Base-by-base conservation (phyloP, 2,329 filamentous ascomycete species). In the Colletotrichum graminicola region DNA sequence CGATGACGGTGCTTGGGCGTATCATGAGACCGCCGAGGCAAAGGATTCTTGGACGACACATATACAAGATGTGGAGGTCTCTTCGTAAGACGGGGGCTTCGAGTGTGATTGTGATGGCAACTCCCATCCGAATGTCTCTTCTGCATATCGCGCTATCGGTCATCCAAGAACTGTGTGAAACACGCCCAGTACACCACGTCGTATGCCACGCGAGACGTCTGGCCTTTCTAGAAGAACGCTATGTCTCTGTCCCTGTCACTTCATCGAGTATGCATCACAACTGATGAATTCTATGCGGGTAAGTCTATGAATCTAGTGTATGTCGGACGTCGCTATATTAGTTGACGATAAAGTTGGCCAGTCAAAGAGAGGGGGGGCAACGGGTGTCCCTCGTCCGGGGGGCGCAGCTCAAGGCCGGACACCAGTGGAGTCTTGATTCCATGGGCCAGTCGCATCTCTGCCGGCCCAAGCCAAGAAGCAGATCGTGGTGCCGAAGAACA, bases 391-490 rank as follows among this genome's bases (percentile, higher is more conserved):
- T 41, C 41, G 23, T n/a, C 57, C 52, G 59, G n/a, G 45, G 36
- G 59, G 69, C 59, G 65, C 65, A 68, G 59, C 65, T 26, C 45
- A 43, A 62, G 69, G 65, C 59, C 45, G 52, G 57, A 62, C 64
- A 68, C 29, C 62, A 45, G 43, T 39, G 60, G 54, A 43, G 45
- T 41, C 52, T 36, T 21, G 47, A 49, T 64, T 59, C 54, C 59
- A 54, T 47, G 65, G 54, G n/a, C 69, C 69, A 72, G 64, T 72
- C 69, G 69, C 54, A 61, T 72, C 54, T 60, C 39, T 26, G 21
- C 23, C 29, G 23, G 29, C 45, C n/a, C 18, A 41, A 34, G 23
- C 65, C 23, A 14, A 29, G 29, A 23, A 32, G 23, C 45, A n/a
- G 36, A 4, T 39, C 49, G 36, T 68, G 65, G 59, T 65, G 16